phyloP scores from a whole-genome alignment of 2,329 filamentous ascomycete genomes.

The Ophiostoma ulmi region DNA sequence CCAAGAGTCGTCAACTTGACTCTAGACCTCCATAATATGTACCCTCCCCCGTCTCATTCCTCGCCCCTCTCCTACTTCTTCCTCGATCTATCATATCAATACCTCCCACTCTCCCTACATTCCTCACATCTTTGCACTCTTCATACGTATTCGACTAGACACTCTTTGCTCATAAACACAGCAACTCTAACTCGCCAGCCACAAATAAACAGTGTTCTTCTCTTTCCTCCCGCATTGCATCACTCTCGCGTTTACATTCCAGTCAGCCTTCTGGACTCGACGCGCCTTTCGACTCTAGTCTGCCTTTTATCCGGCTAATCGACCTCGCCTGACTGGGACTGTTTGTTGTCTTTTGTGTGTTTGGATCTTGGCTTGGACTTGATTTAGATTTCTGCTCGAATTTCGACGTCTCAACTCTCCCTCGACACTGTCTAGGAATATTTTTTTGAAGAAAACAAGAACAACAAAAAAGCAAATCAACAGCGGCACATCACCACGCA shows the following conservation, averaged over 20 bases:
- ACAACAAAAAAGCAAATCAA: not conserved
- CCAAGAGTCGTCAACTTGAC: not conserved
- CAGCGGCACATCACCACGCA: not conserved
- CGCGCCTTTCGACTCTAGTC: constrained; percentile 15
- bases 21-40: constrained; percentile 20
- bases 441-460: not conserved
- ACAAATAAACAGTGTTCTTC: not conserved
- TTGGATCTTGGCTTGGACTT: not conserved
- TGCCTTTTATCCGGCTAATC: not conserved
- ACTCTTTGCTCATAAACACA: not conserved
- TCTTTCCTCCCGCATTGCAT: constrained; percentile 8
- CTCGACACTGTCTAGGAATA: constrained; percentile 10
- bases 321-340: not conserved
- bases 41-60: constrained; percentile 17
- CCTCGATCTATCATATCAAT: constrained; percentile 7
- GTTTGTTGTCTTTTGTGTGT: constrained; percentile 9
- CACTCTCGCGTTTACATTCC: constrained; percentile 20
- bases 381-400: not conserved
- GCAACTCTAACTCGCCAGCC: constrained; percentile 11
- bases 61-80: constrained; percentile 19
- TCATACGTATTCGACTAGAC: constrained; percentile 16
- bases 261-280: constrained; percentile 14
- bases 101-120: constrained; percentile 11
- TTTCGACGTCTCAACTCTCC: constrained; percentile 1
- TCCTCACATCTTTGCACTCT: constrained; percentile 13